phyloP scores from a whole-genome alignment of 768 basidiomycete species.

The Amanita subjunquillea region DNA sequence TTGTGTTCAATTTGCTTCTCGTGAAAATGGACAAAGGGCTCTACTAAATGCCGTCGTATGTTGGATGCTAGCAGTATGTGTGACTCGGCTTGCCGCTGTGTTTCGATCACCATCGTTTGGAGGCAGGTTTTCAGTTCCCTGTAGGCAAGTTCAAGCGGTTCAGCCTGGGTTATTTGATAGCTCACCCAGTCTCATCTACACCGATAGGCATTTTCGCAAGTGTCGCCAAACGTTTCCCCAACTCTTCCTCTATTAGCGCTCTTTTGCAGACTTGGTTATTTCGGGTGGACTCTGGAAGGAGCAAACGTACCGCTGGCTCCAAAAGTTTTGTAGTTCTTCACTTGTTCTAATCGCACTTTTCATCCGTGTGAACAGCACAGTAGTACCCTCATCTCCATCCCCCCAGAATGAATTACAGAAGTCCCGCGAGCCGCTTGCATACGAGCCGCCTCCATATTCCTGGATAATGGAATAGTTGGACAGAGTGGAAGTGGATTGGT shows the following conservation, averaged over 20 bases:
- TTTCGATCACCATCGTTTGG: slow-evolving; percentile 72
- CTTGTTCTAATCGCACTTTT: slow-evolving; percentile 75
- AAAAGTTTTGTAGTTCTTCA: slow-evolving; percentile 81
- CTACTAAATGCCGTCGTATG: slow-evolving; percentile 43
- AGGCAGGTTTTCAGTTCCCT: slow-evolving; percentile 78
- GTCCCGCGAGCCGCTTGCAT: slow-evolving; percentile 36
- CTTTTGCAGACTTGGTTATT: not conserved
- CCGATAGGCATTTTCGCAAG: slow-evolving; percentile 74
- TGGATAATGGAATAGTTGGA: slow-evolving; percentile 47
- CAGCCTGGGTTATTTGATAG: slow-evolving; percentile 7
- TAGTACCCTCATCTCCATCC: slow-evolving; percentile 71
- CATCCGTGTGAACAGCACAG: slow-evolving; percentile 83
- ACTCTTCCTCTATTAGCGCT: slow-evolving; percentile 93
- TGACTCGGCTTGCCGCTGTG: slow-evolving; percentile 64
- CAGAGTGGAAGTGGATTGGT: slow-evolving; percentile 64
- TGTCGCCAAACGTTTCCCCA: slow-evolving; percentile 70
- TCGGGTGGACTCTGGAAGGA: not conserved
- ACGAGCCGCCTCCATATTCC: slow-evolving; percentile 36
- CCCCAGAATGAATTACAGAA: slow-evolving; percentile 99
- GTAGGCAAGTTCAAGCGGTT: slow-evolving; percentile 6
- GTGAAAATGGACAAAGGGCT: slow-evolving; percentile 42
- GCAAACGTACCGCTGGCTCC: slow-evolving; percentile 74
- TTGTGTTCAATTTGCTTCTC: slow-evolving; percentile 88
- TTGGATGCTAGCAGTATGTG: slow-evolving; percentile 68
- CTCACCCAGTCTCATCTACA: slow-evolving; percentile 87